phyloP scores from a whole-genome alignment of 2,329 filamentous ascomycete species.

The Septoria petroselini region DNA sequence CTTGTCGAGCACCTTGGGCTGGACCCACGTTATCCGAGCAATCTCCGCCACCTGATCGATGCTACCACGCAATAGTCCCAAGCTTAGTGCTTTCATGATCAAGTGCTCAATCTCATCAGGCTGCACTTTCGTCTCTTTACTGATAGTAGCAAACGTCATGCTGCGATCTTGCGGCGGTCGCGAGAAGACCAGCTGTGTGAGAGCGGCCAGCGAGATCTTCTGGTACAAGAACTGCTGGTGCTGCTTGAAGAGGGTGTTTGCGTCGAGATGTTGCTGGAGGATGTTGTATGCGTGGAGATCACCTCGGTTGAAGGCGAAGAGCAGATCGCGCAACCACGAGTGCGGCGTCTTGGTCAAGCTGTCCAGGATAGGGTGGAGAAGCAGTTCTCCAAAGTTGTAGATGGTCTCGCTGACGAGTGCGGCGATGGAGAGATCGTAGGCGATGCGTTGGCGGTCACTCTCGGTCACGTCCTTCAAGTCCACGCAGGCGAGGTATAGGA shows the following conservation, averaged over 20 bases:
- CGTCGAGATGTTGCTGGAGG: slow-evolving; percentile 66
- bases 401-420: slow-evolving; percentile 91
- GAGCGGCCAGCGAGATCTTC: slow-evolving; percentile 94
- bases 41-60: slow-evolving; percentile 96
- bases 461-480: slow-evolving; percentile 71
- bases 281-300: slow-evolving; percentile 84
- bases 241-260: slow-evolving; percentile 73
- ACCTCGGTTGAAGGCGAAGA: slow-evolving; percentile 96
- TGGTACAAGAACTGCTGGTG: slow-evolving; percentile 85
- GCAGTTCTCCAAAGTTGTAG: slow-evolving; percentile 99
- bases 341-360: slow-evolving; percentile 71
- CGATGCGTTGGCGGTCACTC: slow-evolving; percentile 74
- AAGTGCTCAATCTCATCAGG: slow-evolving; percentile 93
- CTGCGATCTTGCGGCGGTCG: slow-evolving; percentile 91
- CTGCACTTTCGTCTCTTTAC: slow-evolving; percentile 86
- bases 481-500: slow-evolving; percentile 95
- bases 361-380: slow-evolving; percentile 93
- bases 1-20: slow-evolving; percentile 96
- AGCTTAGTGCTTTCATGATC: slow-evolving; percentile 97
- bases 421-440: slow-evolving; percentile 88
- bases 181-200: slow-evolving; percentile 95
- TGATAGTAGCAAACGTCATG: slow-evolving; percentile 87
- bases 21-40: slow-evolving; percentile 96
- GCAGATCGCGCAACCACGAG: slow-evolving; percentile 87
- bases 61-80: slow-evolving; percentile 83